Percentiles rank a stretch among this genome's conserved stretches.
phyloP scores from a whole-genome alignment of 805 yeast genomes.

The Suhomyces kilbournensis region DNA sequence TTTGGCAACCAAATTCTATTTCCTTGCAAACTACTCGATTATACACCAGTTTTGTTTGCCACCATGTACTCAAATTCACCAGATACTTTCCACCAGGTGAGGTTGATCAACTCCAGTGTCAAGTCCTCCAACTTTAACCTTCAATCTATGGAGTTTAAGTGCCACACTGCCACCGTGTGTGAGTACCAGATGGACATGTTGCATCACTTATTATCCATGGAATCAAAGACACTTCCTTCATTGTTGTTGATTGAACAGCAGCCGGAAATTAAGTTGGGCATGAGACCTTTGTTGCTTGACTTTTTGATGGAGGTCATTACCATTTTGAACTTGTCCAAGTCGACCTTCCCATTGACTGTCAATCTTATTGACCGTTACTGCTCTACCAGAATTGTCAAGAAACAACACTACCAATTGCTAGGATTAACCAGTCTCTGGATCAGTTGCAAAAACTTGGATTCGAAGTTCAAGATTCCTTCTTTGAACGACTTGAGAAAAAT shows the following conservation, averaged over 20 bases:
- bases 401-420: slow-evolving; percentile 44
- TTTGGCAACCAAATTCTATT: neutral
- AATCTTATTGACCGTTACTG: slow-evolving; percentile 44
- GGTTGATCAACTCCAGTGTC: slow-evolving; percentile 29
- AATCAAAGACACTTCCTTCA: slow-evolving; percentile 18
- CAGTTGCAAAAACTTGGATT: slow-evolving; percentile 47
- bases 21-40: neutral
- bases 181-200: slow-evolving; percentile 47
- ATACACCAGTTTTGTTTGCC: neutral
- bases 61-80: slow-evolving; percentile 20
- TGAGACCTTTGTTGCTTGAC: slow-evolving; percentile 43
- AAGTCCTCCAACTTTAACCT: slow-evolving; percentile 41
- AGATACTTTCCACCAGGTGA: slow-evolving; percentile 31
- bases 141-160: slow-evolving; percentile 45
- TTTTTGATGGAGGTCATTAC: slow-evolving; percentile 45
- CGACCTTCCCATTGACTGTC: slow-evolving; percentile 44
- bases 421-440: slow-evolving; percentile 46
- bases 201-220: slow-evolving; percentile 29
- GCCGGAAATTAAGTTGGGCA: slow-evolving; percentile 43
- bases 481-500: slow-evolving; percentile 50
- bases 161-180: slow-evolving; percentile 41
- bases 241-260: slow-evolving; percentile 41
- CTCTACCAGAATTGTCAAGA: slow-evolving; percentile 43
- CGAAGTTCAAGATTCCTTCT: slow-evolving; percentile 57
- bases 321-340: slow-evolving; percentile 36